Evolutionary conservation across 2,329 filamentous ascomycete species (phyloP).

Genomic region (Ceratocystis cubensis): DNA sequence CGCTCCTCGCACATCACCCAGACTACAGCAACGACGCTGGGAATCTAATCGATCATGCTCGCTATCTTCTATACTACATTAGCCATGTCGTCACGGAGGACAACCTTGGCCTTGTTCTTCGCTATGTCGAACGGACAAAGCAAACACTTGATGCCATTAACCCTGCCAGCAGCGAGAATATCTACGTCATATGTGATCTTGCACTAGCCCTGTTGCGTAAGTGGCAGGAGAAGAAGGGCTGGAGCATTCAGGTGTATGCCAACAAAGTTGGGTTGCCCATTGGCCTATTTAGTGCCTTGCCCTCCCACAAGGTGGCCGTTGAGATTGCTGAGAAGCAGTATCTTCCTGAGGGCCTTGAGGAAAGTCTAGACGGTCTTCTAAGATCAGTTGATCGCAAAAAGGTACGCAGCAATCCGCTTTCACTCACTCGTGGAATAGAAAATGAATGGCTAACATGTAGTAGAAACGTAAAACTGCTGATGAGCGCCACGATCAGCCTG

Average conservation of each 20-base stretch:
- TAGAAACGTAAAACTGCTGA: slow-evolving; percentile 47
- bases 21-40: slow-evolving; percentile 60
- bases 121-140: slow-evolving; percentile 86
- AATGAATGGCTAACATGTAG: neutral
- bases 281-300: slow-evolving; percentile 63
- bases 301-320: slow-evolving; percentile 66
- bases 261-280: slow-evolving; percentile 69
- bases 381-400: slow-evolving; percentile 60
- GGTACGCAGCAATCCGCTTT: slow-evolving; percentile 29
- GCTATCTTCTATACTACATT: slow-evolving; percentile 84
- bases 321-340: slow-evolving; percentile 78
- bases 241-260: slow-evolving; percentile 73
- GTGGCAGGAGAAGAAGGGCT: slow-evolving; percentile 76
- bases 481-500: slow-evolving; percentile 36
- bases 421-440: neutral
- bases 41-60: slow-evolving; percentile 67
- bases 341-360: slow-evolving; percentile 62
- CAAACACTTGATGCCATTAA: slow-evolving; percentile 71
- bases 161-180: slow-evolving; percentile 52
- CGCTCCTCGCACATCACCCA: slow-evolving; percentile 82
- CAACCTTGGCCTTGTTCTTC: slow-evolving; percentile 79
- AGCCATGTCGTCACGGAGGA: slow-evolving; percentile 69
- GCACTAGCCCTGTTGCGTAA: slow-evolving; percentile 69
- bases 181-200: slow-evolving; percentile 82
- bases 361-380: slow-evolving; percentile 58